These are phyloP conservation scores for Leishmania guyanensis DNA, from an alignment of 208 protist genomes.

Conservation along the genomic window DNA sequence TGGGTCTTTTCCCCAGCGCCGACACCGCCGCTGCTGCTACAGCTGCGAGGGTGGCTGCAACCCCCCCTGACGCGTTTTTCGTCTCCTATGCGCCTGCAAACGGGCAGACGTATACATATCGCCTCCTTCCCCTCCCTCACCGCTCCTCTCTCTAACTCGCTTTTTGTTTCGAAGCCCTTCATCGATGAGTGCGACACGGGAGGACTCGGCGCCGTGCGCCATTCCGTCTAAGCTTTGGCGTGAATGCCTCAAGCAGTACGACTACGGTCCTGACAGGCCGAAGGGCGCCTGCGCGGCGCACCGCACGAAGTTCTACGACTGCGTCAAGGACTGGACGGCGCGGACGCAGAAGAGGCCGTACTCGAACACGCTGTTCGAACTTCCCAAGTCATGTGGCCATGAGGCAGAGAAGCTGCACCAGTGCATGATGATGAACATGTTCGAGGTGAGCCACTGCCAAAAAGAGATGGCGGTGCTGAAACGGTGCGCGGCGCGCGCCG, in stretches of 20 bases:
- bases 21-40: background rate
- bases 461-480: constrained; percentile 79
- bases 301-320: constrained; percentile 73
- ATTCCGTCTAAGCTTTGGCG: constrained; percentile 78
- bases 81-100: background rate
- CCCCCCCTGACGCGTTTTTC: background rate
- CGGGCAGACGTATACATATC: background rate
- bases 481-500: constrained; percentile 61
- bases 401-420: constrained; percentile 84
- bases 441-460: constrained; percentile 78
- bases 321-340: constrained; percentile 74
- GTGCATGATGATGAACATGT: constrained; percentile 93
- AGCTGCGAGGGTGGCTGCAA: background rate
- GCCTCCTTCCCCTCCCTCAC: background rate
- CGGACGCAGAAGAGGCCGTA: constrained; percentile 47
- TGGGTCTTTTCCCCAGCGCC: background rate
- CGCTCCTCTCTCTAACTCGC: background rate
- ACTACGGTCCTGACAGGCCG: constrained; percentile 79
- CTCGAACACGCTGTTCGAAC: constrained; percentile 68
- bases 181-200: background rate
- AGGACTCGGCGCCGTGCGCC: constrained; percentile 60
- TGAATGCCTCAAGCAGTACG: constrained; percentile 84
- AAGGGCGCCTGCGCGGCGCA: constrained; percentile 75
- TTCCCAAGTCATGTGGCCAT: constrained; percentile 50
- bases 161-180: background rate